Evolutionary conservation across 441 rosid genomes (phyloP), one percentile per base, ranked within the genome.

Genomic region (Dalechampia spathulata): DNA sequence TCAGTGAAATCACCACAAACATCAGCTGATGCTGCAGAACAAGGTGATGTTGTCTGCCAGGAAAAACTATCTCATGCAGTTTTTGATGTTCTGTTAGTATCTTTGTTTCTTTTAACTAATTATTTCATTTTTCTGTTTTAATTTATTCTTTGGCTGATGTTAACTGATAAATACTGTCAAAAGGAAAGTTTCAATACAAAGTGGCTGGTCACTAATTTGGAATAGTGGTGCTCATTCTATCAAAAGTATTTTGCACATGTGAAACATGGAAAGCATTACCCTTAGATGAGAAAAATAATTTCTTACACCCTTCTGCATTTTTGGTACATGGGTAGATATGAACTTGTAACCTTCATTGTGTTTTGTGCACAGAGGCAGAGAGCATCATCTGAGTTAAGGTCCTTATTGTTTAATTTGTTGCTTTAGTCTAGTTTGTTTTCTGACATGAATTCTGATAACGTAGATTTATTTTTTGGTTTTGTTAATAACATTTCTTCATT

Each of bases 31-130:
- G 75, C 83, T 67, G 83, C 82, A 57, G 99, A 90, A 75, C 93
- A 85, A 90, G 97, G 99, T 93, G 83, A 86, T 81, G 69, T 74
- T 81, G 79, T 76, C 64, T 74, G 75, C 73, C 70, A 49, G 71
- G 83, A 75, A 68, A 60, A 63, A 70, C 61, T 80, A 66, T 75
- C 73, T 81, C 64, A 58, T 81, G 80, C 79, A 69, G 60, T 68
- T 70, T 80, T 80, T 70, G 60, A 52, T 78, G 64, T 83, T 71
- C 76, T 78, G 68, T 77, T 65, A 68, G 71, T 71, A 68, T 67
- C 61, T 56, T 67, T 66, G 52, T 72, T 82, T 72, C 66, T 65
- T 36, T 61, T 58, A 51, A 56, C 70, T 64, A 25, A 52, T 65
- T 63, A 34, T 19, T 17, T 45, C 25, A n/a, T 48, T 40, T 52